Evolutionary conservation across 2,329 filamentous ascomycete genomes (phyloP), one percentile per base, ranked within the genome.

Genomic region (Hypomyces perniciosus): DNA sequence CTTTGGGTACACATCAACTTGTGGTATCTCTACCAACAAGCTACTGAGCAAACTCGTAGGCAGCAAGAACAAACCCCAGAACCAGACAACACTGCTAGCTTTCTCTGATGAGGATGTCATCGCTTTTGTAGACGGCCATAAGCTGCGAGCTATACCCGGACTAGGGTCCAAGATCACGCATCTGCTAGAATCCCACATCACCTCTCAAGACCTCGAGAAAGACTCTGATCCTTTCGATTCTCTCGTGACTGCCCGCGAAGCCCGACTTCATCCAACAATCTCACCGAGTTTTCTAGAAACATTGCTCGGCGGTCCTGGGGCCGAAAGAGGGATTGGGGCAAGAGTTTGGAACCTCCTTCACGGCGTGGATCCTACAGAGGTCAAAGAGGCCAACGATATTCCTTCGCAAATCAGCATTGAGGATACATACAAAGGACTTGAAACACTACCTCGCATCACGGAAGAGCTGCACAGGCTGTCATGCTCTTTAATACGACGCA

Each of bases 381-480:
- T 97, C 13, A 82, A 83, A 45, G 76, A 83, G 55, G 86, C 83
- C 2, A 81, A 80, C 58, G 79, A 83, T 41, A 69, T 95, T 1
- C 92, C 92, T 0, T 83, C 82, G 1, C 91, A 96, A 67, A 95
- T 97, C 64, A 93, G 89, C 66, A 93, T 97, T 56, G 92, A 97
- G 64, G 91, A 97, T 68, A 93, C 90, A 12, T 97, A 95, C 65
- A 78, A 81, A 27, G 81, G 83, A 12, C 72, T 96, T 1, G 80
- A 86, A 57, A 83, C 76, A 0, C 64, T 85, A 46, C 67, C 80
- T 1, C 77, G 84, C 52, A 81, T 95, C 30, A 70, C 73, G 39
- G 80, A 79, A 55, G 85, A 95, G 67, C 72, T 96, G 38, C 68
- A 72, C n/a, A 76, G 80, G 53, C 72, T 96, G 2, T 77, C 86